phyloP scores from a whole-genome alignment of 106 monocot species.

The Gastrodia elata region DNA sequence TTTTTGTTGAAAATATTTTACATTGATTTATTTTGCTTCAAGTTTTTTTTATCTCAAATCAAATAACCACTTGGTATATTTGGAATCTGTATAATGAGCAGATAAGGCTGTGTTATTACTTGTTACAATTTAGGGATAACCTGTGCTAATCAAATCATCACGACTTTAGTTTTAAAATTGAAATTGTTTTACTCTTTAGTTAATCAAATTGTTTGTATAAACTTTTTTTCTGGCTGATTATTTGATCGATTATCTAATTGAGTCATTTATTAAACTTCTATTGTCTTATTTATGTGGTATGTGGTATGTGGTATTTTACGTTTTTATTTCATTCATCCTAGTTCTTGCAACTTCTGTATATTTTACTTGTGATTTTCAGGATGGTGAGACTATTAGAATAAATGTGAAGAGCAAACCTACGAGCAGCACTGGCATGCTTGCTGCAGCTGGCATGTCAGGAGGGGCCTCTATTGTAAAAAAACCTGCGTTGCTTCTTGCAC shows the following conservation, averaged over 20 bases:
- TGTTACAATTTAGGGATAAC: background rate
- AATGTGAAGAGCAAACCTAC: slow-evolving; percentile 87
- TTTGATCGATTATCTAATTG: background rate
- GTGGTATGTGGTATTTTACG: background rate
- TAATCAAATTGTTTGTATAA: background rate
- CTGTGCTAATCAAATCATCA: background rate
- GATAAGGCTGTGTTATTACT: background rate
- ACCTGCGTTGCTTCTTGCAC: slow-evolving; percentile 37
- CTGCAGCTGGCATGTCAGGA: slow-evolving; percentile 65
- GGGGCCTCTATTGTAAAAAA: slow-evolving; percentile 27
- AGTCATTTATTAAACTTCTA: background rate
- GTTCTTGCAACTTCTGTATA: background rate
- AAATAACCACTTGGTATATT: no score
- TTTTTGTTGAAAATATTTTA: no score
- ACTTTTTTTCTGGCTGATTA: background rate
- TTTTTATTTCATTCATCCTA: background rate
- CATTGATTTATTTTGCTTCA: no score
- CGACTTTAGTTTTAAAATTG: background rate
- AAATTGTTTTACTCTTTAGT: background rate
- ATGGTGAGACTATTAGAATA: slow-evolving; percentile 94
- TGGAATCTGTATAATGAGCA: background rate
- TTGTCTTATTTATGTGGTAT: background rate
- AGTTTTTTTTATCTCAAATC: no score
- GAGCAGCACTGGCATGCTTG: slow-evolving; percentile 64
- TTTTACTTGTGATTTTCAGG: slow-evolving; percentile 29